Percentiles rank a stretch among this genome's conserved stretches.
Conservation (phyloP, 305 asterid genomes). For the Salvia sclarea region DNA sequence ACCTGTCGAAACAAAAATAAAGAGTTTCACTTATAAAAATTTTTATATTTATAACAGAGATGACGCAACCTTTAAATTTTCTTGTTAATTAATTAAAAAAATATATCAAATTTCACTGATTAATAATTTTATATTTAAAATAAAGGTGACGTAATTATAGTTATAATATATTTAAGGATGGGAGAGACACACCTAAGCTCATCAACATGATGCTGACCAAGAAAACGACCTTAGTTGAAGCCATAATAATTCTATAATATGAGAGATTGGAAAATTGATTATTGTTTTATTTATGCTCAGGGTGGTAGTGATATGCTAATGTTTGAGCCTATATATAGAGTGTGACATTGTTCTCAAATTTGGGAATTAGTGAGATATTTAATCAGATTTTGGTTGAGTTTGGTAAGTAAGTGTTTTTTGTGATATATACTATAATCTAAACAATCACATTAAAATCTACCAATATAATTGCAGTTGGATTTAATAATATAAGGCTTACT, state of each 20-base stretch:
- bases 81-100: no score
- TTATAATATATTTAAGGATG: neutral
- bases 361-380: neutral
- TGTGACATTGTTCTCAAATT: neutral
- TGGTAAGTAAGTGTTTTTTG: neutral
- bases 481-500: no score
- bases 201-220: slow-evolving; percentile 2
- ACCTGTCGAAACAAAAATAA: neutral
- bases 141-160: no score
- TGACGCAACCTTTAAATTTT: no score
- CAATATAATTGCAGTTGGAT: no score
- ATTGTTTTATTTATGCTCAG: no score
- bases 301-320: neutral
- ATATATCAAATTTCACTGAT: no score
- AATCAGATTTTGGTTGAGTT: neutral
- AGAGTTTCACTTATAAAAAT: no score
- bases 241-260: slow-evolving; percentile 1
- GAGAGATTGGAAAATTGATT: neutral
- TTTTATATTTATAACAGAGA: no score
- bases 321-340: neutral
- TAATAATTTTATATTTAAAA: no score
- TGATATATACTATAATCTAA: neutral
- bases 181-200: neutral
- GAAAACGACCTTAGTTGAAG: slow-evolving; percentile 8
- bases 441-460: no score